These are phyloP conservation scores for Talaromyces liani DNA, from an alignment of 495 filamentous ascomycete genomes.

Conservation along the genomic window DNA sequence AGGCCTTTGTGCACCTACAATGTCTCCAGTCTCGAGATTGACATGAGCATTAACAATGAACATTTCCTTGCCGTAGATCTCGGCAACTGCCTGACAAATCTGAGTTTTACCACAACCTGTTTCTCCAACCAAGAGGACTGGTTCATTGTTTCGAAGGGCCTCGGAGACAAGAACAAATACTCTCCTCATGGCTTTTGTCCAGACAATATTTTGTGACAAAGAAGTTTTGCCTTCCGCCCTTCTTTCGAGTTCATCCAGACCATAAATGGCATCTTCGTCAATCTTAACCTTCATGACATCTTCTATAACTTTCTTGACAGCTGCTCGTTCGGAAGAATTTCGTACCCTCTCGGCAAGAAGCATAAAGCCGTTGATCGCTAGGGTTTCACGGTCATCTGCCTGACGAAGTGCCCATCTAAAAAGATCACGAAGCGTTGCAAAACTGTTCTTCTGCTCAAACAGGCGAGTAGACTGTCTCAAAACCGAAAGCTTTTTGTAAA, in stretches of 20 bases:
- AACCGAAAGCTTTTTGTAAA: constrained; percentile 84
- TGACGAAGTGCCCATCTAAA: constrained; percentile 93
- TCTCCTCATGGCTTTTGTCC: constrained; percentile 91
- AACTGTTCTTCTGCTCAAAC: constrained; percentile 96
- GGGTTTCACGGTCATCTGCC: constrained; percentile 76
- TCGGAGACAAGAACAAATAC: constrained; percentile 78
- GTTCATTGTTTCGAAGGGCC: constrained; percentile 85
- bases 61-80: constrained; percentile 64
- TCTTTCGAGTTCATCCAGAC: constrained; percentile 47
- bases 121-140: constrained; percentile 88
- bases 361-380: constrained; percentile 93
- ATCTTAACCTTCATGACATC: constrained; percentile 84
- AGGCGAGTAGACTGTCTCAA: constrained; percentile 81
- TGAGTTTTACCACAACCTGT: constrained; percentile 98
- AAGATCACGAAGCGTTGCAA: constrained; percentile 92
- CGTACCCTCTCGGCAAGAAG: constrained; percentile 88
- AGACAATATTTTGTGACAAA: constrained; percentile 59
- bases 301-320: constrained; percentile 85
- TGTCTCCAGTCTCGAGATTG: constrained; percentile 92
- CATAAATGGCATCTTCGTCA: constrained; percentile 66
- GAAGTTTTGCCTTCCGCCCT: constrained; percentile 30
- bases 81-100: constrained; percentile 85
- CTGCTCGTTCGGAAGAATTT: constrained; percentile 76
- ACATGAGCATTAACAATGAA: constrained; percentile 95
- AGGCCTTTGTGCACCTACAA: constrained; percentile 92